These are phyloP conservation scores for Penicillium sp. DNA, from an alignment of 2,329 filamentous ascomycete genomes.

Conservation along the genomic window DNA sequence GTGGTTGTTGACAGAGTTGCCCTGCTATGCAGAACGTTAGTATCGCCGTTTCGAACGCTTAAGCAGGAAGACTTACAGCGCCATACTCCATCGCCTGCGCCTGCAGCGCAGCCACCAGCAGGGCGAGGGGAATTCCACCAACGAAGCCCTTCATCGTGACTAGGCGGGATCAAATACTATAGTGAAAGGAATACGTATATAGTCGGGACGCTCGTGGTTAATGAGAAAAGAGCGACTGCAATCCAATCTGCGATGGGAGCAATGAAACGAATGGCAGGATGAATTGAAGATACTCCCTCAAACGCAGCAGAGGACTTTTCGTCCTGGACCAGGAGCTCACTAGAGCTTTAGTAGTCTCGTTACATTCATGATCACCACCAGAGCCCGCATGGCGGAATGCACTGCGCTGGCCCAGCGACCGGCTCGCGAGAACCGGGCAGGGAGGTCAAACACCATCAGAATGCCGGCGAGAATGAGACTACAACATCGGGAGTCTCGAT, in stretches of 20 bases:
- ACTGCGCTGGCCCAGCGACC: slow-evolving; percentile 3
- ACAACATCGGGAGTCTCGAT: neutral
- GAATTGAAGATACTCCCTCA: slow-evolving; percentile 9
- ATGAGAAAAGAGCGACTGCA: slow-evolving; percentile 23
- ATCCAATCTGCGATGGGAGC: slow-evolving; percentile 11
- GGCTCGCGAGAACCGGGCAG: slow-evolving; percentile 1
- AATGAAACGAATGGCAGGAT: slow-evolving; percentile 22
- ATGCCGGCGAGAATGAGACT: slow-evolving; percentile 23
- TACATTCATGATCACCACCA: slow-evolving; percentile 17
- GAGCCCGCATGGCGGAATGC: slow-evolving; percentile 18
- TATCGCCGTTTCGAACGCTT: neutral
- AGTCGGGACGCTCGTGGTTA: slow-evolving; percentile 1
- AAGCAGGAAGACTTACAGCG: slow-evolving; percentile 7
- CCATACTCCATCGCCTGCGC: slow-evolving; percentile 22
- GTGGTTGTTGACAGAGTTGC: neutral
- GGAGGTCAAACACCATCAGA: slow-evolving; percentile 13
- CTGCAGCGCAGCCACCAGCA: slow-evolving; percentile 34
- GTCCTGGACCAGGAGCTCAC: slow-evolving; percentile 3
- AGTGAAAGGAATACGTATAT: slow-evolving; percentile 6
- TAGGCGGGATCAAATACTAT: slow-evolving; percentile 4
- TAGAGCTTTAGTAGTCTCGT: slow-evolving; percentile 23
- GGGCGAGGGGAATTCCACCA: slow-evolving; percentile 36
- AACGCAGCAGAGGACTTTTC: neutral
- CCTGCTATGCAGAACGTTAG: slow-evolving; percentile 1
- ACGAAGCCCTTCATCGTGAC: slow-evolving; percentile 38